Evolutionary conservation across 352 stramenopile species (phyloP).

Genomic region (Phytophthora cajani): DNA sequence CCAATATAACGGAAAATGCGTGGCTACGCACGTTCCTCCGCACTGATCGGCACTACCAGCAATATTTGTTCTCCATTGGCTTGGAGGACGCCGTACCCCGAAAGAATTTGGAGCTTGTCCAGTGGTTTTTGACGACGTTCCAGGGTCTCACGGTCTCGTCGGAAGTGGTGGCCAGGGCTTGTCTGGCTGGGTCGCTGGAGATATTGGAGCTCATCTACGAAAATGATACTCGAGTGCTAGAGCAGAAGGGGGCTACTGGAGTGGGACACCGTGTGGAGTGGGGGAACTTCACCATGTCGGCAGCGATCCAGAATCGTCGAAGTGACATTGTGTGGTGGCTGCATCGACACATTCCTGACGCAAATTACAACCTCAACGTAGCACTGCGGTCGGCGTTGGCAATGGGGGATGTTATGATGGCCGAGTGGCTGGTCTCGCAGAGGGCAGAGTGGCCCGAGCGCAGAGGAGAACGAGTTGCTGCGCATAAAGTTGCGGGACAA

Average conservation of each 20-base stretch:
- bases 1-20: background rate
- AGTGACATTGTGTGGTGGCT: constrained; percentile 30
- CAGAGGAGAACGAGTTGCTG: background rate
- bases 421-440: constrained; percentile 19
- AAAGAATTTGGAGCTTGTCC: constrained; percentile 8
- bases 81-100: background rate
- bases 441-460: constrained; percentile 1
- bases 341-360: constrained; percentile 6
- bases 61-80: constrained; percentile 13
- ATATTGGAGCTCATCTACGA: constrained; percentile 22
- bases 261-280: constrained; percentile 5
- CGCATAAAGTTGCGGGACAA: constrained; percentile 2
- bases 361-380: background rate
- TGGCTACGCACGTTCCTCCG: constrained; percentile 3
- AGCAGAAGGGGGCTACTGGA: background rate
- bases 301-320: constrained; percentile 12
- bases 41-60: constrained; percentile 14
- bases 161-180: constrained; percentile 17
- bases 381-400: background rate
- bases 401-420: constrained; percentile 25
- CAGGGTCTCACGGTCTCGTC: constrained; percentile 4
- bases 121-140: constrained; percentile 19
- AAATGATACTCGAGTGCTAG: constrained; percentile 2
- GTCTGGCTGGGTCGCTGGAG: constrained; percentile 6
- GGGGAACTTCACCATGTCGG: background rate